Evolutionary conservation across 768 basidiomycete genomes (phyloP).

Genomic region (Thelephora aurantiotincta): DNA sequence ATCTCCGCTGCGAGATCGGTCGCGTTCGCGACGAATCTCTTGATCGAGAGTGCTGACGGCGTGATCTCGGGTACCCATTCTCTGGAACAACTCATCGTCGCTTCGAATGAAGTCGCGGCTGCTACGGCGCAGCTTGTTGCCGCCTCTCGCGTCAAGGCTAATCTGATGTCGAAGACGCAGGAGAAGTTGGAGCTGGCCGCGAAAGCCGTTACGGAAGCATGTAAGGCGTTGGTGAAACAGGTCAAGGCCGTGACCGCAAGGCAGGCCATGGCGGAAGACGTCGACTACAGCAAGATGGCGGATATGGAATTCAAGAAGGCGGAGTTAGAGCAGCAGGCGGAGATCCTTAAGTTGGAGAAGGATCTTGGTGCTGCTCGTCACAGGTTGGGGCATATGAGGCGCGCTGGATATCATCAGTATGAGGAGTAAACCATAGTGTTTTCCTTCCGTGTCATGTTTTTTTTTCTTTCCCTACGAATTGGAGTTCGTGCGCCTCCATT

Average conservation of each 20-base stretch:
- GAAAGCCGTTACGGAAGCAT: constrained; percentile 95
- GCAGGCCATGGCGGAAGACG: constrained; percentile 67
- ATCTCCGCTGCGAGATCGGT: constrained; percentile 97
- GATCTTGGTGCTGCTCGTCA: constrained; percentile 81
- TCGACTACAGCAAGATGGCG: constrained; percentile 83
- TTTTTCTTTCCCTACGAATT: too few relatives aligned
- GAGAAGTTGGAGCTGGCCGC: constrained; percentile 92
- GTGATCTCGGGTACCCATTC: constrained; percentile 95
- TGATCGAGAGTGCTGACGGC: constrained; percentile 97
- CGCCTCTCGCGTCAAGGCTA: constrained; percentile 95
- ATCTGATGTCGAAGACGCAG: constrained; percentile 97
- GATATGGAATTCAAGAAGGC: constrained; percentile 89
- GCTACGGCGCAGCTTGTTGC: constrained; percentile 98
- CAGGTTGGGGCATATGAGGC: constrained; percentile 70
- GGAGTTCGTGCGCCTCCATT: too few relatives aligned
- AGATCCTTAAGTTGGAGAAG: constrained; percentile 92
- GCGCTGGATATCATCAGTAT: constrained; percentile 81
- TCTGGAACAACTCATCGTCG: constrained; percentile 95
- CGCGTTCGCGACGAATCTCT: constrained; percentile 86
- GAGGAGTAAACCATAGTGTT: constrained; percentile 30
- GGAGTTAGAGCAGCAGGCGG: constrained; percentile 99
- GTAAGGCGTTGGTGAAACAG: constrained; percentile 89
- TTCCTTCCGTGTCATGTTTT: too few relatives aligned
- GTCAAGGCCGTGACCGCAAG: constrained; percentile 90
- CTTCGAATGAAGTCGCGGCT: constrained; percentile 97